These are phyloP conservation scores for Chytriomyces confervae DNA, from an alignment of 192 early-diverging fungal genomes.

Conservation along the genomic window DNA sequence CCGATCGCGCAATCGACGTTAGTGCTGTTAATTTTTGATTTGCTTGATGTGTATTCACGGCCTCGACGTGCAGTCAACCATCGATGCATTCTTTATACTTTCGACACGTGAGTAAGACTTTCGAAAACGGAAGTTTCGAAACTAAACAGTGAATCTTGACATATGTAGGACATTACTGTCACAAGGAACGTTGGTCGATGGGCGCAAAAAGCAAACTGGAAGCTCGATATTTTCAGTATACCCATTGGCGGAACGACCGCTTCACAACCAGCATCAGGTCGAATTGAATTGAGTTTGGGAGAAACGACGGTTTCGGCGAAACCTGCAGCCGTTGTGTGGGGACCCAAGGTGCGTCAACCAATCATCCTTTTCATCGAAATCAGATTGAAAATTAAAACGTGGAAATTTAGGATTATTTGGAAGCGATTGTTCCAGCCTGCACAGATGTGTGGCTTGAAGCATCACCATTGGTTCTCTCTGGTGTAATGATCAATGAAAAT, in stretches of 20 bases:
- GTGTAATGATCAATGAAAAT: conserved; percentile 15
- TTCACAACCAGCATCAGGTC: neutral
- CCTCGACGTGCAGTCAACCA: neutral
- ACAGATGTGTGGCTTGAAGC: conserved; percentile 25
- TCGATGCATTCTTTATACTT: conserved; percentile 15
- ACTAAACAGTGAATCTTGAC: neutral
- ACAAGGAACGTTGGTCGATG: conserved; percentile 1
- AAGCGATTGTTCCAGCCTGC: conserved; percentile 16
- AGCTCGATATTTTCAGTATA: conserved; percentile 9
- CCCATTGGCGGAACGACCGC: neutral
- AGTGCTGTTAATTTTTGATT: neutral
- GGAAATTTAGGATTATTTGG: neutral
- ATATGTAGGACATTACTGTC: conserved; percentile 17
- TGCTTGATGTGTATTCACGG: neutral
- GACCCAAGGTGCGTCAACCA: neutral
- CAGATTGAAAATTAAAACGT: neutral
- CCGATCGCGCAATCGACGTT: neutral
- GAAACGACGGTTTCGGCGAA: conserved; percentile 6
- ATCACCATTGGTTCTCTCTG: conserved; percentile 6
- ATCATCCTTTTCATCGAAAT: neutral
- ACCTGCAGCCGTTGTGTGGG: neutral
- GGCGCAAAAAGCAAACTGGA: conserved; percentile 7
- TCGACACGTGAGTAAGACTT: neutral
- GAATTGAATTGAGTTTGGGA: conserved; percentile 5
- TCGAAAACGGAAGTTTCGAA: neutral